Conservation (phyloP, 164 flowering plant species). For the Saururus chinensis region DNA sequence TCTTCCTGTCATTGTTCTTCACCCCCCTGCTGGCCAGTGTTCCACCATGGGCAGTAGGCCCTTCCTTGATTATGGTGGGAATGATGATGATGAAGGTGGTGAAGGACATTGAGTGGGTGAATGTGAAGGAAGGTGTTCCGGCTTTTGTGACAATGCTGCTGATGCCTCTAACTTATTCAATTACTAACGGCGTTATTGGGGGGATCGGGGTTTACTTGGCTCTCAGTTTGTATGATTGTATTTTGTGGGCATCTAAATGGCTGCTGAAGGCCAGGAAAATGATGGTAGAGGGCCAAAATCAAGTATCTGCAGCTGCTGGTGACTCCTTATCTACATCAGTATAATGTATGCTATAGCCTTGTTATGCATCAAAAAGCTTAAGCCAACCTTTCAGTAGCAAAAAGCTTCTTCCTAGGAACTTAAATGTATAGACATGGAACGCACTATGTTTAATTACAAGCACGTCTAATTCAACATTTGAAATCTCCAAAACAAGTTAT, state of each 20-base stretch:
- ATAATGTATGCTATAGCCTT: background rate
- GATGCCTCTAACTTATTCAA: conserved; percentile 81
- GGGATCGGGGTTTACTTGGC: conserved; percentile 61
- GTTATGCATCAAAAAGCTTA: too few species aligned
- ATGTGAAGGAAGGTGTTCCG: conserved; percentile 54
- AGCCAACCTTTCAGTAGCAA: too few species aligned
- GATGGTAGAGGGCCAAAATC: conserved; percentile 38
- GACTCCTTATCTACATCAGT: conserved; percentile 5
- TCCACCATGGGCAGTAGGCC: conserved; percentile 92
- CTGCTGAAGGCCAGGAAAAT: conserved; percentile 26
- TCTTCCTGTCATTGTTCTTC: conserved; percentile 53
- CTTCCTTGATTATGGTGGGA: conserved; percentile 71
- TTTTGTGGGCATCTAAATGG: conserved; percentile 26
- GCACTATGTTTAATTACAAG: too few species aligned
- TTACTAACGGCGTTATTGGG: conserved; percentile 71
- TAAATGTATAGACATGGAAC: too few species aligned
- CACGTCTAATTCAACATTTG: too few species aligned
- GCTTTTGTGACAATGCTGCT: conserved; percentile 73
- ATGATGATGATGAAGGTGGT: conserved; percentile 82
- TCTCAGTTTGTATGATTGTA: conserved; percentile 38
- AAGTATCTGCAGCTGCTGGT: conserved; percentile 42
- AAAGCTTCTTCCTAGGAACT: too few species aligned
- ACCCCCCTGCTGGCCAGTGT: conserved; percentile 57
- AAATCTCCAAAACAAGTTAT: too few species aligned
- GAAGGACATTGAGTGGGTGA: conserved; percentile 64